These are phyloP conservation scores for Verticillium isaacii DNA, from an alignment of 2,329 filamentous ascomycete species.

Conservation along the genomic window DNA sequence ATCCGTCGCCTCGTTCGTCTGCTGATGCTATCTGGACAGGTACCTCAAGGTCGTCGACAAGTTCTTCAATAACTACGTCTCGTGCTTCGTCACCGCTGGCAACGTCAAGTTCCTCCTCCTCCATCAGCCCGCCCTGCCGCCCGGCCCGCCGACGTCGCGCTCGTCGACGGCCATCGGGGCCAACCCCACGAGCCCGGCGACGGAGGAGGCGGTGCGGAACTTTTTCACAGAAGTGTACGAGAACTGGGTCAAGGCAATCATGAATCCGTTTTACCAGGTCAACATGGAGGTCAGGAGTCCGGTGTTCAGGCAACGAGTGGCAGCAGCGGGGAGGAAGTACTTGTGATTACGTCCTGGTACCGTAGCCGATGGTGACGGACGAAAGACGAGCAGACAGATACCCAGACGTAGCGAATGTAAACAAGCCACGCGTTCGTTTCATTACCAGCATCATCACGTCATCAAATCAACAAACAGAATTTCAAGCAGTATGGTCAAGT, in stretches of 20 bases:
- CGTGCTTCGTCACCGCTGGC: constrained; percentile 86
- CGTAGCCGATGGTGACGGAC: too few relatives aligned
- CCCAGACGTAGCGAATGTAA: constrained; percentile 15
- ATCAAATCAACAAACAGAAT: neutral
- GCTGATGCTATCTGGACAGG: constrained; percentile 39
- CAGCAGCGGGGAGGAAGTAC: constrained; percentile 88
- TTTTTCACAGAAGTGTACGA: constrained; percentile 97
- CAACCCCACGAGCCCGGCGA: constrained; percentile 84
- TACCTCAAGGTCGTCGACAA: constrained; percentile 96
- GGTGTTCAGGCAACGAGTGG: constrained; percentile 77
- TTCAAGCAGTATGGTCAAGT: neutral
- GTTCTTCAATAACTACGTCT: constrained; percentile 94
- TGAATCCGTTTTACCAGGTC: constrained; percentile 91
- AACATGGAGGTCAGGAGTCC: constrained; percentile 84
- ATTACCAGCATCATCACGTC: neutral
- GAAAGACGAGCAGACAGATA: neutral
- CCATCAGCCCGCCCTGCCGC: constrained; percentile 64
- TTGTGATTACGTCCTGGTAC: constrained; percentile 44
- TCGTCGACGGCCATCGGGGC: constrained; percentile 69
- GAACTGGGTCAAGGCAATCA: constrained; percentile 91
- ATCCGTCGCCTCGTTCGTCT: too few relatives aligned
- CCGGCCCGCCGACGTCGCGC: constrained; percentile 33
- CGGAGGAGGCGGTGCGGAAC: constrained; percentile 90
- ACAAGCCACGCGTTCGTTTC: neutral
- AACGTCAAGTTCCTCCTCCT: constrained; percentile 94